phyloP scores from a whole-genome alignment of 2,329 filamentous ascomycete species.

The Volutella citrinella region DNA sequence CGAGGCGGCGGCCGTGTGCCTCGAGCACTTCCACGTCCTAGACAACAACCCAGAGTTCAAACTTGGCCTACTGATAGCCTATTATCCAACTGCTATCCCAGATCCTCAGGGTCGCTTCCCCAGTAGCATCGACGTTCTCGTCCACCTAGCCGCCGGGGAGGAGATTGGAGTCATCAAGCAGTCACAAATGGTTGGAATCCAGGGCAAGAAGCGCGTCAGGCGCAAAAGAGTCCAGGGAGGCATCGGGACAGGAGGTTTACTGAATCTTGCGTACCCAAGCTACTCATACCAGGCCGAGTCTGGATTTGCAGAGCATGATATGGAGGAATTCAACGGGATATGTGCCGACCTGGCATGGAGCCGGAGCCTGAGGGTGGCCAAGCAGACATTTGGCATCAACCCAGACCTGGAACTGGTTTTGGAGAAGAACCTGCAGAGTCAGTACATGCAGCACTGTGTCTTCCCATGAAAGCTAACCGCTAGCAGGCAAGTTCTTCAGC shows the following conservation, averaged over 20 bases:
- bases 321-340: conserved; percentile 65
- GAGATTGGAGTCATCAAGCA: conserved; percentile 40
- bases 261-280: conserved; percentile 35
- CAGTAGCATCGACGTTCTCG: conserved; percentile 35
- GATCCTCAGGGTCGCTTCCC: conserved; percentile 41
- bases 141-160: conserved; percentile 37
- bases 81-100: conserved; percentile 43
- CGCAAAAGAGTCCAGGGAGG: conserved; percentile 34
- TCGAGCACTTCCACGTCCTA: conserved; percentile 43
- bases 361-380: conserved; percentile 58
- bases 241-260: conserved; percentile 34
- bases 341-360: conserved; percentile 66
- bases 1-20: conserved; percentile 39
- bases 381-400: conserved; percentile 60
- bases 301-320: conserved; percentile 69
- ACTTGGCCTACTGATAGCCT: conserved; percentile 41
- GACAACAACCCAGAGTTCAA: conserved; percentile 44
- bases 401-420: conserved; percentile 63
- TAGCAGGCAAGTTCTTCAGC: conserved; percentile 50
- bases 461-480: neutral
- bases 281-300: conserved; percentile 48
- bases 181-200: conserved; percentile 42
- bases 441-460: conserved; percentile 20
- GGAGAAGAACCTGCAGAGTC: conserved; percentile 62
- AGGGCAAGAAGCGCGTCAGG: conserved; percentile 38